Conservation (phyloP, 768 basidiomycete genomes). For the Amanita pallidorosea region DNA sequence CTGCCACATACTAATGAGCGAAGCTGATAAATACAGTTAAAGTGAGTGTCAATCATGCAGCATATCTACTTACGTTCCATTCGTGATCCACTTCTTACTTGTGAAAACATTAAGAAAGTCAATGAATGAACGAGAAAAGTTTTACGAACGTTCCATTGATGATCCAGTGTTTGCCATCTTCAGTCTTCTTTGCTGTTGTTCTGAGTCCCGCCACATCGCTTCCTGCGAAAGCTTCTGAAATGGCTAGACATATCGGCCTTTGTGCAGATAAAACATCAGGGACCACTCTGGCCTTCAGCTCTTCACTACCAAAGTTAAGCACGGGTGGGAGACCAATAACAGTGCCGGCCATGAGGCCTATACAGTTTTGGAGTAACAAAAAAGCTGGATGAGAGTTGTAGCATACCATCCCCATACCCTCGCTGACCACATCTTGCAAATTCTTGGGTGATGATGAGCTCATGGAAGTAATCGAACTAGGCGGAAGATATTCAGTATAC, state of each 20-base stretch:
- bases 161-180: slow-evolving; percentile 74
- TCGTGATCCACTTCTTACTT: slow-evolving; percentile 84
- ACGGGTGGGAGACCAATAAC: slow-evolving; percentile 82
- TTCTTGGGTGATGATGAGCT: slow-evolving; percentile 77
- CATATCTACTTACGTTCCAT: slow-evolving; percentile 39
- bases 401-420: slow-evolving; percentile 70
- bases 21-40: slow-evolving; percentile 15
- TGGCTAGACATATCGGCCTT: slow-evolving; percentile 77
- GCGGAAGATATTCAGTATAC: slow-evolving; percentile 9
- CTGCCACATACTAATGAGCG: slow-evolving; percentile 28
- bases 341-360: slow-evolving; percentile 56
- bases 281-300: slow-evolving; percentile 41
- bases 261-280: slow-evolving; percentile 60
- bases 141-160: slow-evolving; percentile 49
- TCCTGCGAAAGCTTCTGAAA: slow-evolving; percentile 83
- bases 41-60: not conserved
- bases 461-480: slow-evolving; percentile 86
- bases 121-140: not conserved
- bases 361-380: not conserved
- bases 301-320: slow-evolving; percentile 67
- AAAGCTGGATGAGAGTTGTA: not conserved
- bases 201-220: slow-evolving; percentile 70
- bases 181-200: slow-evolving; percentile 65
- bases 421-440: slow-evolving; percentile 55
- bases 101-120: slow-evolving; percentile 1